Evolutionary conservation across 108 stramenopile genomes (phyloP), one percentile per base, ranked within the genome.

Genomic region (Cyclotella atomus): DNA sequence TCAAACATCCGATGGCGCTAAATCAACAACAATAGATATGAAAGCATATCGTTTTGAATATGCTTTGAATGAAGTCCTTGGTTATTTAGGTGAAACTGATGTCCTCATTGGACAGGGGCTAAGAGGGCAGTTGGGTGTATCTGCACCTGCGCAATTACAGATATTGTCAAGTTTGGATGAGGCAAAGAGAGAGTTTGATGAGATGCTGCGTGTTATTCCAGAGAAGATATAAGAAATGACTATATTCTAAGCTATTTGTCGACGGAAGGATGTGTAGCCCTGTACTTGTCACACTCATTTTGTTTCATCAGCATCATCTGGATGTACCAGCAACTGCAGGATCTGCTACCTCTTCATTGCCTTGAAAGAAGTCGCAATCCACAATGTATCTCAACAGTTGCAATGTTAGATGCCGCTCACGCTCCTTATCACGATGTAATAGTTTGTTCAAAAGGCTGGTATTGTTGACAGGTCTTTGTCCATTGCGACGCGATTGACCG

Each of bases 301-400:
- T 24, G 2, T 56, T 16, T 8, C 25, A 28, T 56, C 3, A 8
- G 35, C 35, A 71, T 33, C 44, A 44, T 20, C 46, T 46, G 36
- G 34, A 0, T 33, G 20, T 5, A 71, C n/a, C n/a, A n/a, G n/a
- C n/a, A n/a, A n/a, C n/a, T n/a, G n/a, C n/a, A n/a, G n/a, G 47
- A 53, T 19, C 20, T 54, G 19, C 27, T 33, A 30, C 28, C 14
- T 38, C 60, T 44, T 3, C 53, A 6, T 34, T 6, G 1, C 53
- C 70, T 27, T 81, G 83, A 63, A 89, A 87, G 67, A 84, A 93
- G 72, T 93, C 72, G 17, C 71, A 73, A 64, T 91, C 84, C 16
- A 91, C 91, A 75, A 96, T 84, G 59, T 88, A 89, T 41, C 87
- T 72, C 54, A 96, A 56, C 25, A 93, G 47, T 66, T 94, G 92